Evolutionary conservation across 345 rosid species (phyloP), one percentile per base, ranked within the genome.

Genomic region (Lumnitzera littorea): DNA sequence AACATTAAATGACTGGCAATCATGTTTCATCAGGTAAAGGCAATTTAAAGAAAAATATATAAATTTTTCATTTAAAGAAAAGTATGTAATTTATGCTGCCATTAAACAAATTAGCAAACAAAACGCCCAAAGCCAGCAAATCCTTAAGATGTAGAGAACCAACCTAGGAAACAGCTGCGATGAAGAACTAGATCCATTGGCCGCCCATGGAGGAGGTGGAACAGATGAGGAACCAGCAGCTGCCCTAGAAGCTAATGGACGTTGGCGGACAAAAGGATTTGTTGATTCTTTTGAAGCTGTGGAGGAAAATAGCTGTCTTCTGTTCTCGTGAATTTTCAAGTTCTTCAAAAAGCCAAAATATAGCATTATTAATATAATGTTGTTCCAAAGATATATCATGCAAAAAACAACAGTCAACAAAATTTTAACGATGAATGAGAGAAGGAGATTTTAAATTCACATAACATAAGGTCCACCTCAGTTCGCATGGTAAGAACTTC

Each of bases 181-280:
- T 11, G 88, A 69, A 16, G 85, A 69, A 36, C 76, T 51, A 13
- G 81, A 70, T 24, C 78, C 81, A 74, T 76, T 83, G 56, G 76
- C 82, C 85, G 76, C 84, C 88, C 88, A 83, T 51, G 88, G 84
- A 70, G 84, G 78, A 69, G 81, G 82, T 13, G 74, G 70, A 9
- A 72, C 55, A 51, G 63, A 20, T 15, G 88, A 77, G 58, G 79
- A 55, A 68, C 54, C 73, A 51, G 69, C 74, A 61, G 74, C 46
- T 41, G 80, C 24, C 58, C 69, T 72, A 36, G 78, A 53, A 62
- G 85, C 77, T 12, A 83, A 74, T 60, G 88, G 88, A 59, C 82
- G 85, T 67, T 78, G 88, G 51, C 85, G 84, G 24, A 80, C 83
- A 74, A 83, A 83, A 53, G 88, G 85, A 80, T 80, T 83, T 41